Base-by-base conservation (phyloP, 2,329 filamentous ascomycete genomes). In the Pseudophaeomoniella oleicola region DNA sequence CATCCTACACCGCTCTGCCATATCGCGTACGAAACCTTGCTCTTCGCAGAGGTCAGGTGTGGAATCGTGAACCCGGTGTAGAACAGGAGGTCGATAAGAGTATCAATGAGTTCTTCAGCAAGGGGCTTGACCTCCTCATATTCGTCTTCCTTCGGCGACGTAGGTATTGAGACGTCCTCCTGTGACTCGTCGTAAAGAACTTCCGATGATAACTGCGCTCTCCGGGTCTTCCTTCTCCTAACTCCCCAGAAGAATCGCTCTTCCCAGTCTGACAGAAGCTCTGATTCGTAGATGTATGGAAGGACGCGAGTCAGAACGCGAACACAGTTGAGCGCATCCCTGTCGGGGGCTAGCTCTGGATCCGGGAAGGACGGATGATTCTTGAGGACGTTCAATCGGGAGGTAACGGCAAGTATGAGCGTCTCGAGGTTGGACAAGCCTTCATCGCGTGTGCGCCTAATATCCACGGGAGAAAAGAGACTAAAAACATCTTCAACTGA, bases 1-100 rank as follows among this genome's bases (percentile, higher is more conserved):
- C 88, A 96, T 11, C 90, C 90, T 18, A 98, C 88, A 34, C 90
- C 90, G 52, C 84, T 96, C 62, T 94, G 86, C 90, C 90, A 98
- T 54, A 98, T 96, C 37, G 85, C 81, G 59, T 90, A 94, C 5
- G 80, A 81, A 38, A 94, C 81, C 55, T 90, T 92, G 43, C 72
- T 71, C 51, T 81, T 85, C 37, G 75, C 74, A 39, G 76, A 69
- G 11, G 75, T 69, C 30, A 81, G 72, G 39, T 69, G 73, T 6
- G 88, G 83, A 12, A 94, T 71, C 0, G 88, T 94, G 50, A 98
- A 81, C 38, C 86, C 83, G 5, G 81, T 78, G 55, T 84, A 94
- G 70, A 98, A 98, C 30, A 96, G 69, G 37, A 96, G 63, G 52
- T 94, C 87, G 40, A 90, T 63, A 36, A 96, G 66, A 0, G 85